These are phyloP conservation scores for Rhizopus arrhizus DNA, from an alignment of 371 early-diverging fungal species.

Conservation along the genomic window DNA sequence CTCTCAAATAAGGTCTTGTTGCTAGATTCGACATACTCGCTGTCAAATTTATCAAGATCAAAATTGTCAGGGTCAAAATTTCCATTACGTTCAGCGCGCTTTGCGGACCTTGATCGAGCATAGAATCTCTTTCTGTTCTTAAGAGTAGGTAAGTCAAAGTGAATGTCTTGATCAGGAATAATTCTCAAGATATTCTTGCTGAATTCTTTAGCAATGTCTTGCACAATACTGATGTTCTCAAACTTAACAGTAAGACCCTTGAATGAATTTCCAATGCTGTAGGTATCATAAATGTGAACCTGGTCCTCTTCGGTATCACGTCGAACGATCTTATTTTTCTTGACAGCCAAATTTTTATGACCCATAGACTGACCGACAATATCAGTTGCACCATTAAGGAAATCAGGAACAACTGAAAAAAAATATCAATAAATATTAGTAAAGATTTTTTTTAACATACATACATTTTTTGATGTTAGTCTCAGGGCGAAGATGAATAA, in stretches of 20 bases:
- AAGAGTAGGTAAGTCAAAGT: constrained; percentile 37
- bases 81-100: constrained; percentile 10
- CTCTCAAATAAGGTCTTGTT: constrained; percentile 1
- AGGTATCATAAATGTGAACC: constrained; percentile 35
- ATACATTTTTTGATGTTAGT: constrained; percentile 39
- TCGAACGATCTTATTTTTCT: constrained; percentile 20
- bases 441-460: neutral
- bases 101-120: constrained; percentile 20
- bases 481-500: constrained; percentile 31
- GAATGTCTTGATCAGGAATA: constrained; percentile 42
- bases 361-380: constrained; percentile 17
- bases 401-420: constrained; percentile 34
- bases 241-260: constrained; percentile 42
- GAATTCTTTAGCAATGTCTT: constrained; percentile 15
- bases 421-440: neutral
- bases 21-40: neutral
- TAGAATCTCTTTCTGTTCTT: constrained; percentile 28
- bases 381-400: constrained; percentile 35
- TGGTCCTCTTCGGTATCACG: constrained; percentile 24
- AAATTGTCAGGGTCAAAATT: constrained; percentile 19
- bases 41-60: neutral
- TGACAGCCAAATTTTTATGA: constrained; percentile 14
- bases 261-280: constrained; percentile 32
- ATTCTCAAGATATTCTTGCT: constrained; percentile 32
- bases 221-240: constrained; percentile 29